Percentiles rank a stretch among this genome's conserved stretches.
These are phyloP conservation scores for Termitomyces sp. DNA, from an alignment of 768 basidiomycete genomes.

Conservation along the genomic window DNA sequence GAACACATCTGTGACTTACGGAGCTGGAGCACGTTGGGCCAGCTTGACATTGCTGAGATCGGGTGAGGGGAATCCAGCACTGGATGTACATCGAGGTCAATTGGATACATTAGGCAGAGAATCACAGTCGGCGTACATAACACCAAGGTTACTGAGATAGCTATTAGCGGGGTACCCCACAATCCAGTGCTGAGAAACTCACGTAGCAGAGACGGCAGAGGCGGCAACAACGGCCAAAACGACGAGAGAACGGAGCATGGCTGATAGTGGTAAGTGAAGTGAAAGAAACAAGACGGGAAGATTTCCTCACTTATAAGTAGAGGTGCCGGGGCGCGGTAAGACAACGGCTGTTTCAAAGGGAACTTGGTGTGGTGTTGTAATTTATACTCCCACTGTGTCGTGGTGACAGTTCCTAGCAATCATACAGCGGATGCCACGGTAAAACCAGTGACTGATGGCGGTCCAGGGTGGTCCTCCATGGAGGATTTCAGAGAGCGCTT, in stretches of 20 bases:
- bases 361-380: not conserved
- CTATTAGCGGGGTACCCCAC: not conserved
- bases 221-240: slow-evolving; percentile 2
- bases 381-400: not conserved
- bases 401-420: slow-evolving; percentile 1
- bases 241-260: slow-evolving; percentile 11
- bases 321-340: not conserved
- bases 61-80: slow-evolving; percentile 11
- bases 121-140: not conserved
- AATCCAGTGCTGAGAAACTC: not conserved
- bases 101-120: not conserved
- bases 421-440: not conserved
- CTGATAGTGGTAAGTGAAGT: not conserved
- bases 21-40: slow-evolving; percentile 3
- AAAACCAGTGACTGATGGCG: slow-evolving; percentile 4
- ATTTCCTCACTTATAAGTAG: not conserved
- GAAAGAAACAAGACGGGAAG: not conserved
- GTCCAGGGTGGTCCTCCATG: not conserved
- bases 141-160: not conserved
- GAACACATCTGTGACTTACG: slow-evolving; percentile 1
- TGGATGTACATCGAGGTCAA: not conserved
- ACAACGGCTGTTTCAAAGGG: not conserved
- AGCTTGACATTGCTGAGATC: slow-evolving; percentile 8
- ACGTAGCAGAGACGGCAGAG: slow-evolving; percentile 11
- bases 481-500: not conserved